Evolutionary conservation across 2,329 filamentous ascomycete genomes (phyloP).

Genomic region (Alternaria gansuensis): DNA sequence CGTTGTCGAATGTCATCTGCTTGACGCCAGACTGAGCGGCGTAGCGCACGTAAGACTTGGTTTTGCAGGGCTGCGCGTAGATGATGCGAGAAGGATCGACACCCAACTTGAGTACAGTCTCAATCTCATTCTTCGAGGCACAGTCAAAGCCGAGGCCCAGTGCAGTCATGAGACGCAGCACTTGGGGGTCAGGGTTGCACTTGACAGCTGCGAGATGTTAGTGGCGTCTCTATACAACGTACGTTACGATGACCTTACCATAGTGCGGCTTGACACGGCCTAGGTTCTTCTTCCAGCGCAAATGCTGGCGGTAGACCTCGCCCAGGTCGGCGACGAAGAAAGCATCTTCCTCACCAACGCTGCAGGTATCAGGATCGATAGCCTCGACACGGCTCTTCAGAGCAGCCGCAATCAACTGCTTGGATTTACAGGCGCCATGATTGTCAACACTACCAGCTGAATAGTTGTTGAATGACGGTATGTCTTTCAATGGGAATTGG

Average conservation of each 20-base stretch:
- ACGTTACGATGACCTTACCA: constrained; percentile 64
- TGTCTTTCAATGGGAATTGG: constrained; percentile 52
- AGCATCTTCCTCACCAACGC: constrained; percentile 92
- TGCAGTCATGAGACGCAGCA: constrained; percentile 85
- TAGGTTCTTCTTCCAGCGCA: constrained; percentile 96
- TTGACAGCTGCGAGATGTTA: constrained; percentile 77
- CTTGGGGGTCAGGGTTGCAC: constrained; percentile 93
- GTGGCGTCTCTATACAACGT: constrained; percentile 8
- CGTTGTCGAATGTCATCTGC: constrained; percentile 99
- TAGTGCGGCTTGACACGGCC: constrained; percentile 95
- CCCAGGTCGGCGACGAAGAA: constrained; percentile 99
- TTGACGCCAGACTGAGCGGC: constrained; percentile 85
- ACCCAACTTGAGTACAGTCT: constrained; percentile 84
- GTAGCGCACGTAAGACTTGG: constrained; percentile 94
- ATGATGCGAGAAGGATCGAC: constrained; percentile 91
- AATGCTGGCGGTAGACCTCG: constrained; percentile 97
- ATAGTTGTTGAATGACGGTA: constrained; percentile 41
- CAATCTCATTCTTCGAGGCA: constrained; percentile 96
- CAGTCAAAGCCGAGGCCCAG: constrained; percentile 97
- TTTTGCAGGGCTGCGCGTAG: constrained; percentile 99
- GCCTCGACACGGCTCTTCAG: constrained; percentile 83
- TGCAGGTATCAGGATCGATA: constrained; percentile 87
- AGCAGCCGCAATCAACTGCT: constrained; percentile 85
- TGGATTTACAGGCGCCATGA: constrained; percentile 66
- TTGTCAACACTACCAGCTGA: constrained; percentile 52